These are phyloP conservation scores for Olyra latifolia DNA, from an alignment of 176 grass and related monocot genomes.

Conservation along the genomic window DNA sequence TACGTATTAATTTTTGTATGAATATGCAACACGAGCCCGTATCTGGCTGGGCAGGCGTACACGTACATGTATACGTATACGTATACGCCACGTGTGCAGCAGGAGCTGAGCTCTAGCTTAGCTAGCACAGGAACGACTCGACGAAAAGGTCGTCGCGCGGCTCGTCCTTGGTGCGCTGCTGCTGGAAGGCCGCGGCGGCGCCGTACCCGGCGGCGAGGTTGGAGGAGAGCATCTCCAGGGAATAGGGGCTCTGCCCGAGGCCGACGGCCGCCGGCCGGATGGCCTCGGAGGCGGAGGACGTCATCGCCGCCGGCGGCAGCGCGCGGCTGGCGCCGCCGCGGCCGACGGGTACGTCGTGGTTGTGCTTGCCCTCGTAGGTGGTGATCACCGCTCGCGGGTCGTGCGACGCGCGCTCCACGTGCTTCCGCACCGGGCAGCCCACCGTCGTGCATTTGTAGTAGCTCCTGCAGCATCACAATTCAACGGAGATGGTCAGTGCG, in stretches of 20 bases:
- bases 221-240: conserved; percentile 39
- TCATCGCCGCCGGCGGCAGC: not conserved
- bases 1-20: not conserved
- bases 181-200: conserved; percentile 23
- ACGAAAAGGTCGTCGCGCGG: conserved; percentile 66
- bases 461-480: conserved; percentile 40
- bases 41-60: not conserved
- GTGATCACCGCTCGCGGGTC: conserved; percentile 70
- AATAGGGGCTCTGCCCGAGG: not conserved
- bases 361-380: conserved; percentile 83
- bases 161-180: conserved; percentile 56
- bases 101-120: not conserved
- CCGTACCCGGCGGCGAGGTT: not conserved
- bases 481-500: not conserved
- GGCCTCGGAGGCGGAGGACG: not conserved
- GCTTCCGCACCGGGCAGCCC: conserved; percentile 74
- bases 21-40: not conserved
- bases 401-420: conserved; percentile 66
- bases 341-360: conserved; percentile 73
- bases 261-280: not conserved
- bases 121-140: conserved; percentile 60
- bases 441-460: conserved; percentile 83
- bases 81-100: not conserved
- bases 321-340: conserved; percentile 37
- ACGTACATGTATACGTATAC: not conserved